These are phyloP conservation scores for Zelopaecilomyces penicillatus DNA, from an alignment of 2,329 filamentous ascomycete genomes.

Conservation along the genomic window DNA sequence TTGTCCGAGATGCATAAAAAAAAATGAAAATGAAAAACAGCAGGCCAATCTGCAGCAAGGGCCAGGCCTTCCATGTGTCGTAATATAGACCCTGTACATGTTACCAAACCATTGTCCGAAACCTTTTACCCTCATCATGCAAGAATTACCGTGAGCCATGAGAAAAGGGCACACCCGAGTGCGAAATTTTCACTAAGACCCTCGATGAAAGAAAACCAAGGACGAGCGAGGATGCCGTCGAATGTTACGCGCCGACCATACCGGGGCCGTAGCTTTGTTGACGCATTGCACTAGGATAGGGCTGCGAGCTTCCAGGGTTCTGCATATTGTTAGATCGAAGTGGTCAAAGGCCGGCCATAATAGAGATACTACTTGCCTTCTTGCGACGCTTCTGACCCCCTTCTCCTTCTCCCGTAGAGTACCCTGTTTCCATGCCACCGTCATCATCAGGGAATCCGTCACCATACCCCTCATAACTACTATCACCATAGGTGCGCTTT, in stretches of 20 bases:
- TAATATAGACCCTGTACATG: constrained; percentile 22
- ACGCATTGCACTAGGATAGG: constrained; percentile 35
- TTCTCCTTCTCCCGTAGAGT: constrained; percentile 65
- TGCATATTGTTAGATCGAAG: constrained; percentile 24
- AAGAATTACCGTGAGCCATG: constrained; percentile 9
- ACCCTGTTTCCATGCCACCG: constrained; percentile 43
- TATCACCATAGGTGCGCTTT: constrained; percentile 69
- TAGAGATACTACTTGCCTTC: constrained; percentile 39
- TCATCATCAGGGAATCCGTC: constrained; percentile 66
- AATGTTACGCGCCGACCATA: constrained; percentile 46
- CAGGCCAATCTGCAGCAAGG: constrained; percentile 2
- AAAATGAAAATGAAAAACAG: constrained; percentile 1
- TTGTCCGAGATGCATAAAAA: constrained; percentile 9
- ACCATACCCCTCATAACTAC: constrained; percentile 65
- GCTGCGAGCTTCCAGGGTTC: constrained; percentile 37
- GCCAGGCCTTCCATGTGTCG: constrained; percentile 17
- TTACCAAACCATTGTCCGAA: constrained; percentile 13
- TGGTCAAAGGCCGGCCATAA: background rate
- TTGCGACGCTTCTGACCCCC: constrained; percentile 58
- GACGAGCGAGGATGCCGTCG: background rate
- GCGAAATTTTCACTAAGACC: background rate
- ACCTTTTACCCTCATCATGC: constrained; percentile 9
- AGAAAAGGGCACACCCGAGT: constrained; percentile 2
- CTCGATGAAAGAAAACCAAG: background rate
- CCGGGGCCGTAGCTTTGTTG: constrained; percentile 50